phyloP scores from a whole-genome alignment of 345 rosid genomes.

The Lenwebbia sp. region DNA sequence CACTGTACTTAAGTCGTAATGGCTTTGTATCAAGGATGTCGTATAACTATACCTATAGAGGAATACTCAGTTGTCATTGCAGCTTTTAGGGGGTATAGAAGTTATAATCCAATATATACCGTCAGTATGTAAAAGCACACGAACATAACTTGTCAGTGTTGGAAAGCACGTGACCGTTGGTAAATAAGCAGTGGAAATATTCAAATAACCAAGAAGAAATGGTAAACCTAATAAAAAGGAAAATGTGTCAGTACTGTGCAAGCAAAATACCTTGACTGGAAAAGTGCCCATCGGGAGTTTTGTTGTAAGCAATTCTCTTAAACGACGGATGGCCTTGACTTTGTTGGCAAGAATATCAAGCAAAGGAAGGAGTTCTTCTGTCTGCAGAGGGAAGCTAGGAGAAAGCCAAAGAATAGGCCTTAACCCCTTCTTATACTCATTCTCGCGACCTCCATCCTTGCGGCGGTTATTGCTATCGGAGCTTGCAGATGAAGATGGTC shows the following conservation, averaged over 20 bases:
- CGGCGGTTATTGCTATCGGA: slow-evolving; percentile 34
- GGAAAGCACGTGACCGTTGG: not conserved
- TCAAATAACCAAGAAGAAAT: not conserved
- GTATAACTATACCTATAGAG: not conserved
- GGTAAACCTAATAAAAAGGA: not conserved
- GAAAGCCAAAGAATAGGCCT: slow-evolving; percentile 96
- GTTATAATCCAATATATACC: not conserved
- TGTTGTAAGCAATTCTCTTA: slow-evolving; percentile 89
- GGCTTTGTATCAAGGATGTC: not conserved
- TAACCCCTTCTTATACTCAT: slow-evolving; percentile 85
- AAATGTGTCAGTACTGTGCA: not conserved
- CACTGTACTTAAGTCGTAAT: not conserved
- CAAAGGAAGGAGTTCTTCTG: slow-evolving; percentile 90
- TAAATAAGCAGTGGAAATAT: not conserved
- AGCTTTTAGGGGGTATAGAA: not conserved
- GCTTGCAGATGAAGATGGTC: slow-evolving; percentile 30
- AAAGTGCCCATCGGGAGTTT: slow-evolving; percentile 91
- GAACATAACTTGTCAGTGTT: not conserved
- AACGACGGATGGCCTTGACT: slow-evolving; percentile 94
- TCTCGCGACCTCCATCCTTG: slow-evolving; percentile 63
- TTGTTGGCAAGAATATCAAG: slow-evolving; percentile 97
- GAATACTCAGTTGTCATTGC: not conserved
- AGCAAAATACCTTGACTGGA: slow-evolving; percentile 75
- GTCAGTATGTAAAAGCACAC: not conserved
- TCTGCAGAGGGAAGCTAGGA: slow-evolving; percentile 72